Conservation (phyloP, 257 asterid genomes). For the Rauvolfia tetraphylla region DNA sequence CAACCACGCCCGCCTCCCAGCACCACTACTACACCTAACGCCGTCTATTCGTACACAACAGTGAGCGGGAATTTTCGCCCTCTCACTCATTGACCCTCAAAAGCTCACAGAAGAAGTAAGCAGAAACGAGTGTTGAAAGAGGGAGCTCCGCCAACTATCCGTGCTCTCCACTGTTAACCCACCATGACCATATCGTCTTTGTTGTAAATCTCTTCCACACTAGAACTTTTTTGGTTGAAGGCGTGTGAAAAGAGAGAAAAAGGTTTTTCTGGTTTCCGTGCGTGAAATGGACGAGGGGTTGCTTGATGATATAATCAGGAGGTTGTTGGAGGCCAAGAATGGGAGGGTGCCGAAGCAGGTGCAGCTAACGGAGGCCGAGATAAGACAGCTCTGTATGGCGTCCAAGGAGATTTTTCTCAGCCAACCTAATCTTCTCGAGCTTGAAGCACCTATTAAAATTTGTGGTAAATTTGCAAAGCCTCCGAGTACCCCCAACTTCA, state of each 20-base stretch:
- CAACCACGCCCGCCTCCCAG: not conserved
- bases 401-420: conserved; percentile 29
- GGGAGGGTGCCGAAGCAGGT: conserved; percentile 35
- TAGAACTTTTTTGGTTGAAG: not conserved
- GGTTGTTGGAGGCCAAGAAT: conserved; percentile 25
- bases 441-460: conserved; percentile 33
- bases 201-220: not conserved
- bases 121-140: not conserved
- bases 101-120: not conserved
- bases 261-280: not conserved
- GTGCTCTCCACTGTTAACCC: not conserved
- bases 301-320: conserved; percentile 27
- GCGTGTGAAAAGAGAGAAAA: conserved; percentile 6
- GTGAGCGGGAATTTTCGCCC: conserved; percentile 19
- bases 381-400: conserved; percentile 26
- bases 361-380: conserved; percentile 28
- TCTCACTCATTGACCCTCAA: conserved; percentile 4
- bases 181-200: not conserved
- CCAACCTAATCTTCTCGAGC: conserved; percentile 35
- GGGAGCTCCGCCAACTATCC: conserved; percentile 12
- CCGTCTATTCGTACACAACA: conserved; percentile 9
- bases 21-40: not conserved
- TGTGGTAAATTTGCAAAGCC: conserved; percentile 21
- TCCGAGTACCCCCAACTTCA: not conserved
- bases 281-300: conserved; percentile 28